These are phyloP conservation scores for Cudoniella acicularis DNA, from an alignment of 495 filamentous ascomycete genomes.

Conservation along the genomic window DNA sequence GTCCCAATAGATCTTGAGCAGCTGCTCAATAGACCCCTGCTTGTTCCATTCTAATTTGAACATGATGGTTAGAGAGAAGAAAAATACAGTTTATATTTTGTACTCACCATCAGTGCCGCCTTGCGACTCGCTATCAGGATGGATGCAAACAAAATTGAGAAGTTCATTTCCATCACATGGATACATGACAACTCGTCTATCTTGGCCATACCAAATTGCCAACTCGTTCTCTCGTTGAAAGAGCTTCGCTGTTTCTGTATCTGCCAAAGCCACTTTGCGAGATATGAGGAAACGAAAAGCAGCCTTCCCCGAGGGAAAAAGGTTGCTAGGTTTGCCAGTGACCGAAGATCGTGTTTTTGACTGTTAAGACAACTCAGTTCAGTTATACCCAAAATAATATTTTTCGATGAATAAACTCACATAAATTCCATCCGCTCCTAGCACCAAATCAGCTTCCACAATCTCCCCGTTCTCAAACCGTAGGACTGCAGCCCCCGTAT, in stretches of 20 bases:
- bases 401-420: constrained; percentile 15
- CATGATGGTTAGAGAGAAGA: neutral
- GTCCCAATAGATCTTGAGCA: constrained; percentile 43
- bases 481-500: constrained; percentile 38
- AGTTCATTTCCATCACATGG: constrained; percentile 50
- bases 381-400: no score
- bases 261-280: constrained; percentile 37
- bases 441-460: constrained; percentile 33
- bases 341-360: constrained; percentile 32
- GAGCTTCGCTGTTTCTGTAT: constrained; percentile 46
- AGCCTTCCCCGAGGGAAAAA: constrained; percentile 48
- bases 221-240: constrained; percentile 39
- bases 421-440: constrained; percentile 40
- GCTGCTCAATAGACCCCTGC: constrained; percentile 31
- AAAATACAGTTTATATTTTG: no score
- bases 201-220: constrained; percentile 44
- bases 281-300: constrained; percentile 61
- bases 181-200: constrained; percentile 57
- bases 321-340: constrained; percentile 31
- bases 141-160: constrained; percentile 59
- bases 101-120: neutral
- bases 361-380: constrained; percentile 22
- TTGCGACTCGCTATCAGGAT: constrained; percentile 40
- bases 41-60: constrained; percentile 13
- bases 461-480: constrained; percentile 36